Evolutionary conservation across 78 protist species (phyloP).

Genomic region (Diacronema lutheri): DNA sequence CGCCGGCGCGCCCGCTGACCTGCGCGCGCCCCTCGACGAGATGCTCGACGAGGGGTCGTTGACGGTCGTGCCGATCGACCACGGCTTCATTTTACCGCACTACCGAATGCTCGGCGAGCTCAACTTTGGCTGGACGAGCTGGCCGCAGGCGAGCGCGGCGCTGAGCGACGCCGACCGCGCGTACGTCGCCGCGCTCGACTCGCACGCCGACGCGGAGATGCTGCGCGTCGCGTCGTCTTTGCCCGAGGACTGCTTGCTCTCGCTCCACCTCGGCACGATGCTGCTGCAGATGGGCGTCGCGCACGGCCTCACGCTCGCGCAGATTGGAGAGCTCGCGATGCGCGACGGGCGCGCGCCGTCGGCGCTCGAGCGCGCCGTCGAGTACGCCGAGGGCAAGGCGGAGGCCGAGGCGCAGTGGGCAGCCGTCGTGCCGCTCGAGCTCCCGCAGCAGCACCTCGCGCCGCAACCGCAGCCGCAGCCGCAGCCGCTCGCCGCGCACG

Average conservation of each 20-base stretch:
- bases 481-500: too few species aligned
- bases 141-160: background rate
- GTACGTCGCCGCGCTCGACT: background rate
- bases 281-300: background rate
- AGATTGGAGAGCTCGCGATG: background rate
- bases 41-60: too few species aligned
- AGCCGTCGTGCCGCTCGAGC: too few species aligned
- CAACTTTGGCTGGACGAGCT: background rate
- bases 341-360: too few species aligned
- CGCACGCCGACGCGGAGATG: background rate
- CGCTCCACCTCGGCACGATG: background rate
- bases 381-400: too few species aligned
- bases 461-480: too few species aligned
- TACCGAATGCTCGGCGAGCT: background rate
- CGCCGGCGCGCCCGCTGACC: too few species aligned
- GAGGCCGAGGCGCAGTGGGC: too few species aligned
- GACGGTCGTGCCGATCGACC: constrained; percentile 6
- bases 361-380: too few species aligned
- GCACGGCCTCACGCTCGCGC: background rate
- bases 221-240: background rate
- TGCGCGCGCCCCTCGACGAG: background rate
- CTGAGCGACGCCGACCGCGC: background rate
- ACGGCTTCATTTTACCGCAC: background rate
- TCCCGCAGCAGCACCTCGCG: too few species aligned
- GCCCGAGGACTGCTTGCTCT: background rate